Evolutionary conservation across 495 filamentous ascomycete species (phyloP).

Genomic region (Penicillium waksmanii): DNA sequence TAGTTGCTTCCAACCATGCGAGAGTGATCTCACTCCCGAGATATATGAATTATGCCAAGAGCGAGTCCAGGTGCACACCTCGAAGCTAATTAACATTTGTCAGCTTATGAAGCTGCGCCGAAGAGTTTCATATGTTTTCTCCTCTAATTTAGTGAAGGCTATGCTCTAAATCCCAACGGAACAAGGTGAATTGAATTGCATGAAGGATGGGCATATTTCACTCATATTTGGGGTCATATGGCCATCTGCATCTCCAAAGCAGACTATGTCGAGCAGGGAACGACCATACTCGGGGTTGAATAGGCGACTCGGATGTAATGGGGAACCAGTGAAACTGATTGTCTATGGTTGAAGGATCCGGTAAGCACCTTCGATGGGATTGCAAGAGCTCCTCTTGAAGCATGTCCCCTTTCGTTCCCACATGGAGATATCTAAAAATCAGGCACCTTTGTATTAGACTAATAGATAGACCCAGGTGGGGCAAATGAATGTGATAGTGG

Average conservation of each 20-base stretch:
- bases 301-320: background rate
- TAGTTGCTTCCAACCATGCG: constrained; percentile 27
- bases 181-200: constrained; percentile 4
- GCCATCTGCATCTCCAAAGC: constrained; percentile 15
- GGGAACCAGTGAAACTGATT: background rate
- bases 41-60: constrained; percentile 5
- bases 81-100: constrained; percentile 6
- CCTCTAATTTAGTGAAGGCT: constrained; percentile 6
- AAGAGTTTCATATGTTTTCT: constrained; percentile 10
- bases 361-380: background rate
- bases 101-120: constrained; percentile 8
- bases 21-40: constrained; percentile 26
- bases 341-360: background rate
- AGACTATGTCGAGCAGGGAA: constrained; percentile 11
- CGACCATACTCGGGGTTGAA: background rate
- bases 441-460: constrained; percentile 9
- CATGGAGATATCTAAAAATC: background rate
- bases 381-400: background rate
- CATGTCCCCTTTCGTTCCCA: constrained; percentile 7
- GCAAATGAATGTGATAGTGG: constrained; percentile 12
- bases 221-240: constrained; percentile 15
- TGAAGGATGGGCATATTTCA: background rate
- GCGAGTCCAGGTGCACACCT: background rate
- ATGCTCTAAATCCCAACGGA: constrained; percentile 23
- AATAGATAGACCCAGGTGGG: constrained; percentile 11